phyloP scores from a whole-genome alignment of 1,284 basidiomycete genomes.

The Pyrrhoderma lamaoense region DNA sequence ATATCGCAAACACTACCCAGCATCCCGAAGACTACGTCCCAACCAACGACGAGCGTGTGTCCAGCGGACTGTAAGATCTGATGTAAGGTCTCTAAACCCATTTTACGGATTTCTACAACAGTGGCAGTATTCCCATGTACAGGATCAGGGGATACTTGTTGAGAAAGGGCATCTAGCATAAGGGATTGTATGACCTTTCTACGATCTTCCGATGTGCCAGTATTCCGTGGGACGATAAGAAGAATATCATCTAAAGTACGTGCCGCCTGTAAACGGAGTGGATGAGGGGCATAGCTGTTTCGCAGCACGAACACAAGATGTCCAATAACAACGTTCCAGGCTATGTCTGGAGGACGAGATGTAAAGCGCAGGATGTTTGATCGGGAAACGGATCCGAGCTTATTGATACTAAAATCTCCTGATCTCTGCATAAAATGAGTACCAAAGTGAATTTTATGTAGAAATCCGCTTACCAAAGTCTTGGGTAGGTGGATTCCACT shows the following conservation, averaged over 20 bases:
- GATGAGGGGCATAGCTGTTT: slow-evolving; percentile 59
- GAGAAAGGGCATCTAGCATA: slow-evolving; percentile 74
- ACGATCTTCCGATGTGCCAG: slow-evolving; percentile 52
- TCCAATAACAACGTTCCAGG: slow-evolving; percentile 75
- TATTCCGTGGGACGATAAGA: slow-evolving; percentile 59
- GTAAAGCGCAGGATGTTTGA: slow-evolving; percentile 85
- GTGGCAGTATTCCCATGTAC: slow-evolving; percentile 39
- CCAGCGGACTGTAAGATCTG: slow-evolving; percentile 87
- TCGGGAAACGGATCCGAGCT: slow-evolving; percentile 71
- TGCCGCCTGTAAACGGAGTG: slow-evolving; percentile 83
- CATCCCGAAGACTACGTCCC: slow-evolving; percentile 91
- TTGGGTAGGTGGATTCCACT: slow-evolving; percentile 80
- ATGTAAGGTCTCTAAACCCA: slow-evolving; percentile 85
- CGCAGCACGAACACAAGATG: slow-evolving; percentile 76
- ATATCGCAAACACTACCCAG: slow-evolving; percentile 72
- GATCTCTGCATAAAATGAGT: slow-evolving; percentile 41
- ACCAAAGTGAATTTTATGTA: not conserved
- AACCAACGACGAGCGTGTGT: slow-evolving; percentile 85
- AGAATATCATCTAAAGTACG: slow-evolving; percentile 80
- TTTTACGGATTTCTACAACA: slow-evolving; percentile 71
- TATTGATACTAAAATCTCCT: slow-evolving; percentile 82
- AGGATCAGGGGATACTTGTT: slow-evolving; percentile 64
- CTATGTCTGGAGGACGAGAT: slow-evolving; percentile 69
- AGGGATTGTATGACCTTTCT: slow-evolving; percentile 72
- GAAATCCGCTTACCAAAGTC: slow-evolving; percentile 49